A percentile compares a stretch with the other conserved stretches of the same genome.
phyloP scores from a whole-genome alignment of 1,284 basidiomycete species.

The Pascua sp. region DNA sequence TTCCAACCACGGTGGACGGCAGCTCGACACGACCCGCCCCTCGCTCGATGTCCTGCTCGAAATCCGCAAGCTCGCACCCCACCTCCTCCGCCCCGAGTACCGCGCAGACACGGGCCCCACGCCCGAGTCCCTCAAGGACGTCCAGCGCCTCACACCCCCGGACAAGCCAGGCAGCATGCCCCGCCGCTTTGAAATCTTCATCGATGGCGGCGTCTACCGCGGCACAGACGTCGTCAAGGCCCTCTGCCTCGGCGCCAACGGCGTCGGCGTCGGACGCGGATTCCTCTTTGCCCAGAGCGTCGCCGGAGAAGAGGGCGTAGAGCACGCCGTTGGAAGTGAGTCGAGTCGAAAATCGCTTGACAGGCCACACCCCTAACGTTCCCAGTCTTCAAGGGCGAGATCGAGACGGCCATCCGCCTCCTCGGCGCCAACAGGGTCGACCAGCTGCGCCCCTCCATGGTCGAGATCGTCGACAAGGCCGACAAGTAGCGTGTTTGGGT shows the following conservation, averaged over 20 bases:
- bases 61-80: slow-evolving; percentile 54
- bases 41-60: slow-evolving; percentile 73
- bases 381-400: slow-evolving; percentile 50
- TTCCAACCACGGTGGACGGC: slow-evolving; percentile 55
- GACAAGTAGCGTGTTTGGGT: too few species aligned
- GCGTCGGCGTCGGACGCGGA: slow-evolving; percentile 81
- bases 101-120: slow-evolving; percentile 34
- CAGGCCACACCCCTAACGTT: slow-evolving; percentile 4
- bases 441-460: slow-evolving; percentile 47
- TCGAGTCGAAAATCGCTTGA: neutral
- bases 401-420: slow-evolving; percentile 70
- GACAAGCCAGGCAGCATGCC: slow-evolving; percentile 16
- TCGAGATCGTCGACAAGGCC: slow-evolving; percentile 41
- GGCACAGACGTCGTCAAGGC: slow-evolving; percentile 92
- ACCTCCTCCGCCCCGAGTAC: slow-evolving; percentile 40
- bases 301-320: slow-evolving; percentile 76
- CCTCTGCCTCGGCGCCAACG: slow-evolving; percentile 81
- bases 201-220: slow-evolving; percentile 80
- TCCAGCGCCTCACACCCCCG: slow-evolving; percentile 61
- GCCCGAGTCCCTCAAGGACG: slow-evolving; percentile 55
- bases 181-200: slow-evolving; percentile 62
- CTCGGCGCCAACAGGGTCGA: slow-evolving; percentile 66
- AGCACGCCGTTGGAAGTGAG: slow-evolving; percentile 59
- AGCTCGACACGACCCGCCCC: slow-evolving; percentile 56
- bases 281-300: slow-evolving; percentile 92